Percentiles rank a stretch among this genome's conserved stretches.
These are phyloP conservation scores for Geotrichum reessii DNA, from an alignment of 1,139 yeast genomes.

Conservation along the genomic window DNA sequence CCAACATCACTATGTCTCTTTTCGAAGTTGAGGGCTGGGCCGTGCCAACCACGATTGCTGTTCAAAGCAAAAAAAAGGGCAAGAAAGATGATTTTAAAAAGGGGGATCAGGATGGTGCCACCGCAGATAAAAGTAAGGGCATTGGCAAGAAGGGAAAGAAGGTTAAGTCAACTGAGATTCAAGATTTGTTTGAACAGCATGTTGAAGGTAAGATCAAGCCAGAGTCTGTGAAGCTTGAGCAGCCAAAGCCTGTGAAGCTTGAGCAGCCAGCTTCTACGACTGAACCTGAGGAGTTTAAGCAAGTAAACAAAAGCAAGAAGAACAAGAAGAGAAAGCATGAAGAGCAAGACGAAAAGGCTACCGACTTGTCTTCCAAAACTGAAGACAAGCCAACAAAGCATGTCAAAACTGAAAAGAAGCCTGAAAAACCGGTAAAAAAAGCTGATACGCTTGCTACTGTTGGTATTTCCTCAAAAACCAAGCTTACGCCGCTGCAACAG, in stretches of 20 bases:
- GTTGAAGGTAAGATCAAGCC: conserved; percentile 11
- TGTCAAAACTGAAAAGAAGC: conserved; percentile 3
- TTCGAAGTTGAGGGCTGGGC: conserved; percentile 81
- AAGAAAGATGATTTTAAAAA: conserved; percentile 20
- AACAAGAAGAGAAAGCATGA: not conserved
- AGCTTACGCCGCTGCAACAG: conserved; percentile 84
- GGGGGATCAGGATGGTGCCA: conserved; percentile 12
- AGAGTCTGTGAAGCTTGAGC: conserved; percentile 21
- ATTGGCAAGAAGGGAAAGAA: conserved; percentile 17
- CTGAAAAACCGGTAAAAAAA: not conserved
- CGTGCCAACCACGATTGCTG: conserved; percentile 49
- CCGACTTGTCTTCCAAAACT: not conserved
- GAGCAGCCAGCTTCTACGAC: conserved; percentile 11
- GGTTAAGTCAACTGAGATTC: conserved; percentile 19
- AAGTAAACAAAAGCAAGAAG: conserved; percentile 3
- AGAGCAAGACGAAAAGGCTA: conserved; percentile 14
- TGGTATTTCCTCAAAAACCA: conserved; percentile 30
- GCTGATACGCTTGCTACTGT: conserved; percentile 19
- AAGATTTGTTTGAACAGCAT: conserved; percentile 12
- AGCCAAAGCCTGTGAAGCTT: conserved; percentile 17
- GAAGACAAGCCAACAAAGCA: not conserved
- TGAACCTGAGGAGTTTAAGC: not conserved
- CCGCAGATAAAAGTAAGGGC: conserved; percentile 12
- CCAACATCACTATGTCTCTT: conserved; percentile 14
- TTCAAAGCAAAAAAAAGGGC: conserved; percentile 20